Evolutionary conservation across 257 asterid species (phyloP), one percentile per base, ranked within the genome.

Genomic region (Primulina huaijiensis): DNA sequence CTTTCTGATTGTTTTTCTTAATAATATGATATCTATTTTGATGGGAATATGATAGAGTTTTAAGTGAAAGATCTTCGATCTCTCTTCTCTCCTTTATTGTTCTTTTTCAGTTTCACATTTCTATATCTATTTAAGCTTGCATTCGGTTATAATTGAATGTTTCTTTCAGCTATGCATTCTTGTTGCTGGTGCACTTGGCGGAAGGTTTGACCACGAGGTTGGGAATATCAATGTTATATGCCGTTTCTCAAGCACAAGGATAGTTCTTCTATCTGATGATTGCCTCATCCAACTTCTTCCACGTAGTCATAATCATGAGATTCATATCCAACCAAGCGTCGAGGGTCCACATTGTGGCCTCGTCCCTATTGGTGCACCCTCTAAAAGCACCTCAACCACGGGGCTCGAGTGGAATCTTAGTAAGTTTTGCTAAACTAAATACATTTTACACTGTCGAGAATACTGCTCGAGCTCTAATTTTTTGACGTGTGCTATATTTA

Each of bases 321-420:
- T 50, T 50, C 57, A 16, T 50, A 50, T 50, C 57, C 57, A 50
- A 50, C 65, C 85, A 7, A 68, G 83, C 57, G 63, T 89, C 31
- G 90, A 83, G 80, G 99, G 99, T 62, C 97, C 97, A 8, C 97
- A 94, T 56, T 94, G 97, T 64, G 97, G 97, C 64, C 90, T 94
- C 77, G 75, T 90, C 62, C 99, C 99, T 59, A 84, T 91, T 63
- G 79, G 82, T 31, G 82, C 75, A 69, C 83, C 89, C 34, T 88
- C 96, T 16, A 74, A 82, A 72, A 78, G 87, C 40, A 87, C 79
- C 65, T 81, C 90, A 62, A 91, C 57, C 57, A 50, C 21, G 3
- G 57, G 57, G 8, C 21, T 50, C 3, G 0, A 50, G 20, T 50
- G 57, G 99, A 84, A 94, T 83, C 89, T 94, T 2, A 75, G 98